A percentile compares a stretch with the other conserved stretches of the same genome.
phyloP scores from a whole-genome alignment of 1,139 yeast genomes.

The Blastobotrys capitulatus region DNA sequence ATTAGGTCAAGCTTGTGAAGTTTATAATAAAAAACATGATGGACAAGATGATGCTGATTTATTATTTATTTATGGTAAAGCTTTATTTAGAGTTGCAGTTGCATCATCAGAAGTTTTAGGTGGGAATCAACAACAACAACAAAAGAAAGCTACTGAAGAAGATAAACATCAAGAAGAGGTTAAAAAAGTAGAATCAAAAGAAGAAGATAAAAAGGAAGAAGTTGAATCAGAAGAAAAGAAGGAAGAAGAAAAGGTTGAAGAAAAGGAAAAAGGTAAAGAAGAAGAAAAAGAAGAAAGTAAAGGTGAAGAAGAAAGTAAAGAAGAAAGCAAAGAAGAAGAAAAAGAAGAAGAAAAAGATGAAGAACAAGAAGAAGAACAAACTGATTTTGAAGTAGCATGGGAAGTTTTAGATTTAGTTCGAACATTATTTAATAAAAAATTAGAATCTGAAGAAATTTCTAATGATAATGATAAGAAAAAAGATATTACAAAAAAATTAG shows the following conservation, averaged over 20 bases:
- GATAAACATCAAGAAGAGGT: slow-evolving; percentile 43
- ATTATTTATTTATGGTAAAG: slow-evolving; percentile 70
- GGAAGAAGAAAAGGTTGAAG: slow-evolving; percentile 30
- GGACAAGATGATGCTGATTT: slow-evolving; percentile 68
- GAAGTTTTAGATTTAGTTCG: slow-evolving; percentile 75
- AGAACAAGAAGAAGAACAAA: slow-evolving; percentile 43
- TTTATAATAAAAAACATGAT: slow-evolving; percentile 43
- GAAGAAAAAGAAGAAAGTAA: slow-evolving; percentile 32
- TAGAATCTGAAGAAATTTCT: slow-evolving; percentile 32
- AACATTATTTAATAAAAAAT: slow-evolving; percentile 48
- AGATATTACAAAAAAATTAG: slow-evolving; percentile 47
- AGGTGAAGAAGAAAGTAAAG: slow-evolving; percentile 34
- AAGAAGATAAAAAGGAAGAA: slow-evolving; percentile 27
- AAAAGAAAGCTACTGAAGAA: slow-evolving; percentile 19
- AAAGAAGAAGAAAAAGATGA: slow-evolving; percentile 36
- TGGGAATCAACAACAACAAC: slow-evolving; percentile 34
- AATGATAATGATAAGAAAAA: slow-evolving; percentile 31
- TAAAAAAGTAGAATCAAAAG: slow-evolving; percentile 37
- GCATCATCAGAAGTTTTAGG: slow-evolving; percentile 78
- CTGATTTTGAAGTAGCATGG: slow-evolving; percentile 86
- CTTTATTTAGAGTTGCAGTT: slow-evolving; percentile 75
- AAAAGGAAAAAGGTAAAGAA: slow-evolving; percentile 34
- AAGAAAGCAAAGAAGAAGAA: slow-evolving; percentile 33
- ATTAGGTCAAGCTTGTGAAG: slow-evolving; percentile 72
- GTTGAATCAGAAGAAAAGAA: slow-evolving; percentile 35